Base-by-base conservation (phyloP, 2,329 filamentous ascomycete species). In the Fusarium sp. region DNA sequence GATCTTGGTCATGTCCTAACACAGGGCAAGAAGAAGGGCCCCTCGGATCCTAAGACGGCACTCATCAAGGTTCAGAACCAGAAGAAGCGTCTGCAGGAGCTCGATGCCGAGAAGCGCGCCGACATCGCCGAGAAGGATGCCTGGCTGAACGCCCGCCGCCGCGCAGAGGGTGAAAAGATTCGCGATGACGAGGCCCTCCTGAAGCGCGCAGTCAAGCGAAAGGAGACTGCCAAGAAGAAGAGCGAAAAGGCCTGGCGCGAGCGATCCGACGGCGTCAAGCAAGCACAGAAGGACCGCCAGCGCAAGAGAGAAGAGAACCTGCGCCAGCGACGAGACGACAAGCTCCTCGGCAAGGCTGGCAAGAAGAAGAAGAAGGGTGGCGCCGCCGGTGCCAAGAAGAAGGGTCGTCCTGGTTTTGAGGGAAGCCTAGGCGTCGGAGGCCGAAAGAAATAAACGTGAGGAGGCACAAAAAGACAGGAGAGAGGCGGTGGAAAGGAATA, bases 121-220 rank as follows among this genome's bases (percentile, higher is more conserved):
- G 91, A 96, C 58, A 89, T 98, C 40, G 88, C 93, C 59, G 92
- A 97, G 77, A 98, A 98, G 81, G 94, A 99, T 71, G 82, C 89
- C 55, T 99, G 95, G 95, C 82, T 97, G 57, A 94, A 91, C 43
- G 95, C 95, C 3, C 90, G 94, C 77, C 92, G 92, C 77, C 88
- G 91, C 24, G 92, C 90, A 2, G 91, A 96, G 75, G 95, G 95
- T 44, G 93, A 97, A 73, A 91, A 92, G 74, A 89, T 97, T 31
- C 88, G 88, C 58, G 93, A 98, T 72, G 92, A 97, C 75, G 92
- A 92, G 63, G 87, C 85, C 41, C 79, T 97, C 53, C 83, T 99
- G 26, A 97, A 97, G 83, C 97, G 97, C 83, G 91, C 93, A 0
- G 82, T 98, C 67, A 97, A 97, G 84, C 88, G 94, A 67, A 96